Base-by-base conservation (phyloP, 257 asterid species). In the Catharanthus roseus region DNA sequence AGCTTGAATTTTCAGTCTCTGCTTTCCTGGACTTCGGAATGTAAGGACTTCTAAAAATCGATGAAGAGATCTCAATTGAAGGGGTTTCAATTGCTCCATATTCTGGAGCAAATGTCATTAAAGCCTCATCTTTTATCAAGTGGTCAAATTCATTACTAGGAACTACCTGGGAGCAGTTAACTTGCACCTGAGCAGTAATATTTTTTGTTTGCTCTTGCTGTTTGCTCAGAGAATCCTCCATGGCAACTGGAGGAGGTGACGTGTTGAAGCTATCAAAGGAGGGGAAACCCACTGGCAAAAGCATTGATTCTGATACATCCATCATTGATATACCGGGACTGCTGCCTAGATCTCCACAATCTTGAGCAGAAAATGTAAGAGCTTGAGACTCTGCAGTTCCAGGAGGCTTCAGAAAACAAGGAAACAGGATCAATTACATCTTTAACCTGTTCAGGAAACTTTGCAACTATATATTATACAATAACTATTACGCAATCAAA, bases 61-160 rank as follows among this genome's bases (percentile, higher is more conserved):
- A 85, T 1, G 93, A 83, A 63, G 96, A 77, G 42, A 75, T 72
- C 82, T 88, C 97, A 78, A 79, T 81, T 76, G 80, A 77, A 70
- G 90, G 79, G 83, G 97, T 81, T 83, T 95, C 90, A 74, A 95
- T 96, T 65, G 95, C 97, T 69, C 97, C 96, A 76, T 88, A 95
- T 80, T 95, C 97, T 18, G 96, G 93, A 72, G 99, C 97, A 81
- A 95, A 95, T 75, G 99, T 88, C 92, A 95, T 86, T 75, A 89
- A 76, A 24, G 97, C 99, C 82, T 95, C 99, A 66, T 93, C 96
- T 86, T 95, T 89, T 62, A 91, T 78, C 75, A 95, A 85, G 77
- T 95, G 92, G 82, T 95, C 96, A 75, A 88, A 95, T 84, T 95
- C 99, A 69, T 84, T 83, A 74, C 76, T 78, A 68, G 63, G 75